Conservation (phyloP, 495 filamentous ascomycete genomes). For the Platismatia glauca region DNA sequence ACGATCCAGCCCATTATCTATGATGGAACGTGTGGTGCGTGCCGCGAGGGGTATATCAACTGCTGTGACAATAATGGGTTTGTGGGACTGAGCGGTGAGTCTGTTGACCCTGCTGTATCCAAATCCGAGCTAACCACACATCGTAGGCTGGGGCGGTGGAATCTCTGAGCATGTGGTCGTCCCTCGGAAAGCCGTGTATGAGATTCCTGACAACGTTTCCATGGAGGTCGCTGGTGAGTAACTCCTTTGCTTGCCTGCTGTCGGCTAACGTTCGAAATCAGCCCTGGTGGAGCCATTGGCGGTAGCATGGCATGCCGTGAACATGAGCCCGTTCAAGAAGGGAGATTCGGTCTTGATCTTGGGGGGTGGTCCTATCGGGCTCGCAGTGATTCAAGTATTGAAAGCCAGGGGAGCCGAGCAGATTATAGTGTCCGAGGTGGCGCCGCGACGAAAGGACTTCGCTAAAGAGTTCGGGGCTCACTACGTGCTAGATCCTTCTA, state of each 20-base stretch:
- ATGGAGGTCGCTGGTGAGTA: slow-evolving; percentile 42
- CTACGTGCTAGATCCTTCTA: slow-evolving; percentile 45
- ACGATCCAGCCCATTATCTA: slow-evolving; percentile 51
- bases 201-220: slow-evolving; percentile 40
- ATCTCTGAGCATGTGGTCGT: slow-evolving; percentile 49
- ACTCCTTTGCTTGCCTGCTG: background rate
- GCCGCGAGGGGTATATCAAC: slow-evolving; percentile 42
- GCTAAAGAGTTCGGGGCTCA: slow-evolving; percentile 46
- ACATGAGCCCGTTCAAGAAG: slow-evolving; percentile 40
- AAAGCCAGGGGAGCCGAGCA: slow-evolving; percentile 38
- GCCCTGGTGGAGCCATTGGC: slow-evolving; percentile 54
- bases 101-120: background rate
- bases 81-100: slow-evolving; percentile 47
- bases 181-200: slow-evolving; percentile 34
- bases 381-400: slow-evolving; percentile 52
- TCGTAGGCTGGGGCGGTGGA: slow-evolving; percentile 48
- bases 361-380: slow-evolving; percentile 55
- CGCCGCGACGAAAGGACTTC: slow-evolving; percentile 39
- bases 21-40: slow-evolving; percentile 47
- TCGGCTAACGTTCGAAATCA: slow-evolving; percentile 14
- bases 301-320: slow-evolving; percentile 61
- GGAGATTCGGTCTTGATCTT: slow-evolving; percentile 46
- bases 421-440: slow-evolving; percentile 51
- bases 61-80: slow-evolving; percentile 53
- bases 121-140: background rate